These are phyloP conservation scores for Sugiyamaella xylanicola DNA, from an alignment of 1,139 yeast species.

Conservation along the genomic window DNA sequence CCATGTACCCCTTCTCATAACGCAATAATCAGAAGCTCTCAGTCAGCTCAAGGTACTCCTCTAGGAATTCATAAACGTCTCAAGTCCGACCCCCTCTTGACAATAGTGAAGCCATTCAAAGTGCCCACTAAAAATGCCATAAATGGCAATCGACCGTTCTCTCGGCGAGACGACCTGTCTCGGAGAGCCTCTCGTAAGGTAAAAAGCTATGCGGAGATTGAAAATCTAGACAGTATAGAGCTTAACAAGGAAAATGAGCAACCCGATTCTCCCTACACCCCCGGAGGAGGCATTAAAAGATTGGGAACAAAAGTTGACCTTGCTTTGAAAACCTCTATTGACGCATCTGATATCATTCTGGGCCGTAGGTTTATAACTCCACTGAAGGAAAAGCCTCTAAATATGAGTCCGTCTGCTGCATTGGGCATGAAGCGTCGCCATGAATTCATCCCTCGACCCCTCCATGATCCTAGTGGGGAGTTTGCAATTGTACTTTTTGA, in stretches of 20 bases:
- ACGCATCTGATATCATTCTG: slow-evolving; percentile 31
- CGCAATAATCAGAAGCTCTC: background rate
- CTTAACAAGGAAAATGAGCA: slow-evolving; percentile 20
- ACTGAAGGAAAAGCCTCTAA: slow-evolving; percentile 38
- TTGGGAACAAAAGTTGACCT: slow-evolving; percentile 23
- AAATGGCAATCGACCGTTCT: slow-evolving; percentile 8
- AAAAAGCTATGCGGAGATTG: slow-evolving; percentile 29
- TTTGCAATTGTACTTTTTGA: slow-evolving; percentile 93
- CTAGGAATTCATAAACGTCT: slow-evolving; percentile 3
- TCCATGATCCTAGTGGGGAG: slow-evolving; percentile 92
- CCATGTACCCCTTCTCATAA: background rate
- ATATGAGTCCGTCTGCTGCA: slow-evolving; percentile 65
- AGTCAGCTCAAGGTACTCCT: slow-evolving; percentile 3
- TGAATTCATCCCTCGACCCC: slow-evolving; percentile 77
- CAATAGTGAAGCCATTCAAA: slow-evolving; percentile 35
- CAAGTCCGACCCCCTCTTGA: slow-evolving; percentile 27
- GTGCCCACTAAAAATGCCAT: slow-evolving; percentile 28
- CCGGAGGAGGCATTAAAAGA: slow-evolving; percentile 16
- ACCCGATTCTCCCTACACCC: slow-evolving; percentile 11
- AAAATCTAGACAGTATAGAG: slow-evolving; percentile 9
- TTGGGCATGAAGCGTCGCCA: slow-evolving; percentile 77
- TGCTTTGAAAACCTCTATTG: slow-evolving; percentile 19
- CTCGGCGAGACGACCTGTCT: slow-evolving; percentile 22
- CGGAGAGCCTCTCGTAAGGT: slow-evolving; percentile 24
- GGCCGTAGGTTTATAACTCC: slow-evolving; percentile 45